Percentiles rank a stretch among this genome's conserved stretches.
Evolutionary conservation across 1,284 basidiomycete genomes (phyloP).

Genomic region (Trichosporon ovoides): DNA sequence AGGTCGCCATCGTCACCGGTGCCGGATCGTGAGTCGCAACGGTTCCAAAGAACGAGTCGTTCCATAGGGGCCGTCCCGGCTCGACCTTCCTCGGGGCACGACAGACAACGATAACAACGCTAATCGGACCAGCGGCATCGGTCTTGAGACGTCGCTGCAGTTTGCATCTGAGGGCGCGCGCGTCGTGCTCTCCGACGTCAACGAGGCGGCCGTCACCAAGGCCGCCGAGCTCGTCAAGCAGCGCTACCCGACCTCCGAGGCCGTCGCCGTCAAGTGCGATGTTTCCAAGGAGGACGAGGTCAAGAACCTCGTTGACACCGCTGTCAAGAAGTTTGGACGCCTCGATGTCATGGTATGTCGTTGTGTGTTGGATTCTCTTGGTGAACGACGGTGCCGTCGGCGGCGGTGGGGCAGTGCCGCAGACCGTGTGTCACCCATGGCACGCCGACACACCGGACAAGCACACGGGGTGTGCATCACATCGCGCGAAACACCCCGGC

Average conservation of each 20-base stretch:
- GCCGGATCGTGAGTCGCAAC: slow-evolving; percentile 44
- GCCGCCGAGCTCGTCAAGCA: slow-evolving; percentile 62
- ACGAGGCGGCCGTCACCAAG: slow-evolving; percentile 66
- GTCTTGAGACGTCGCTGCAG: slow-evolving; percentile 82
- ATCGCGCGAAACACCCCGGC: too few relatives aligned
- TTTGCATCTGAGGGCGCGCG: slow-evolving; percentile 89
- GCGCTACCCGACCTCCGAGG: slow-evolving; percentile 64
- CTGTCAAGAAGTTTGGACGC: slow-evolving; percentile 77
- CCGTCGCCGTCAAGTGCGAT: slow-evolving; percentile 70
- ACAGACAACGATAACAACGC: not conserved
- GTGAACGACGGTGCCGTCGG: too few relatives aligned
- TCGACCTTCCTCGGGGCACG: too few relatives aligned
- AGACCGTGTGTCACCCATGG: too few relatives aligned
- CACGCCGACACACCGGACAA: too few relatives aligned
- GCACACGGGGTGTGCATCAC: too few relatives aligned
- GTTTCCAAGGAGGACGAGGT: slow-evolving; percentile 83
- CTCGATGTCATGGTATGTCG: slow-evolving; percentile 79
- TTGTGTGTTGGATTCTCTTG: not conserved
- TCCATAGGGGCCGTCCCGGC: too few relatives aligned
- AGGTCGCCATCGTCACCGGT: slow-evolving; percentile 49
- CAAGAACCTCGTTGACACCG: slow-evolving; percentile 70
- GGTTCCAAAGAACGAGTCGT: too few relatives aligned
- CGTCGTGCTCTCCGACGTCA: slow-evolving; percentile 82
- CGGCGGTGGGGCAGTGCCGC: too few relatives aligned
- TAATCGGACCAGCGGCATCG: slow-evolving; percentile 62